These are phyloP conservation scores for Goniomonas avonlea DNA, from an alignment of 78 protist genomes.

Conservation along the genomic window DNA sequence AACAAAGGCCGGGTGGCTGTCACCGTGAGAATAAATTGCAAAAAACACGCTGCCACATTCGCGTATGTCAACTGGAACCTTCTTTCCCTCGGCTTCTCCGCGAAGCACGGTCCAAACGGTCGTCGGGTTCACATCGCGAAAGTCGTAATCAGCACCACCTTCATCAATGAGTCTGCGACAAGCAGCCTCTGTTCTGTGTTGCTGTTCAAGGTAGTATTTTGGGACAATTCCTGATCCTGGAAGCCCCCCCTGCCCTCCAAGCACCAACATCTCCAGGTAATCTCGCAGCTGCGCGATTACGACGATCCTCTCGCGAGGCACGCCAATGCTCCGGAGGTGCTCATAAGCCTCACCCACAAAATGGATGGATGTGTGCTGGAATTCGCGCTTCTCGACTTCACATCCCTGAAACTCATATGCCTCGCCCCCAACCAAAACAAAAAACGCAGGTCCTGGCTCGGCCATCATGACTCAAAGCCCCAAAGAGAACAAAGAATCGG, in stretches of 20 bases:
- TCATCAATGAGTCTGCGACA: neutral
- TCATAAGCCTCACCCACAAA: slow-evolving; percentile 16
- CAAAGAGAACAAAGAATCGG: no score
- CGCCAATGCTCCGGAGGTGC: neutral
- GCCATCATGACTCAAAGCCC: no score
- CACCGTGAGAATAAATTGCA: slow-evolving; percentile 13
- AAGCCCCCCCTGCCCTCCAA: neutral
- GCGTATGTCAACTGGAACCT: neutral
- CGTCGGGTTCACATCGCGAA: neutral
- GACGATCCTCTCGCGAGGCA: neutral
- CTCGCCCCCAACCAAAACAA: slow-evolving; percentile 5
- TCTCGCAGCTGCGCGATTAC: slow-evolving; percentile 3
- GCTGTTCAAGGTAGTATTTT: neutral
- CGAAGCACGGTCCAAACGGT: slow-evolving; percentile 7
- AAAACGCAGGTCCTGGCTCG: no score
- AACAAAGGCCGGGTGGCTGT: no score
- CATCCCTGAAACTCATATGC: neutral
- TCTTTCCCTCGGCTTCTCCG: neutral
- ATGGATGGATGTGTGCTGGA: slow-evolving; percentile 9
- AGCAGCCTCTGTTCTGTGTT: no score
- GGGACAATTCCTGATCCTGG: neutral
- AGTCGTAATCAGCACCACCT: slow-evolving; percentile 20
- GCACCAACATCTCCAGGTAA: neutral
- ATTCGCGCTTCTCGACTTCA: neutral
- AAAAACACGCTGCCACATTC: no score